A percentile compares a stretch with the other conserved stretches of the same genome.
These are phyloP conservation scores for Ophiostoma sp. DNA, from an alignment of 2,329 filamentous ascomycete species.

Conservation along the genomic window DNA sequence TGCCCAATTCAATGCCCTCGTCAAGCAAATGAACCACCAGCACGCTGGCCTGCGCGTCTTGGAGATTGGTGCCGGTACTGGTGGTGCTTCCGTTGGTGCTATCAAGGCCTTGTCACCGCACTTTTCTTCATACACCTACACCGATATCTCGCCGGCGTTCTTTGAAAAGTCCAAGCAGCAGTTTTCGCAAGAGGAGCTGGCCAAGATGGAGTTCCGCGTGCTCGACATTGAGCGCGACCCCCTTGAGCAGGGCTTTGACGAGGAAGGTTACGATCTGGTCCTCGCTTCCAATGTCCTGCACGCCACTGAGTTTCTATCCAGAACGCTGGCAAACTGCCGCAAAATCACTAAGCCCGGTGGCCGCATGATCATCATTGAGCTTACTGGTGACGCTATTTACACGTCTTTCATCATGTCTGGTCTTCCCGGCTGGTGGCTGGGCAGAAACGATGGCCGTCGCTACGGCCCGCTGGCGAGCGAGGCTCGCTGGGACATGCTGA, in stretches of 20 bases:
- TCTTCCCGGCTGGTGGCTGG: conserved; percentile 28
- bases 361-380: conserved; percentile 33
- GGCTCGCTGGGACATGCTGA: conserved; percentile 28
- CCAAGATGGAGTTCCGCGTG: conserved; percentile 32
- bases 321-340: conserved; percentile 34
- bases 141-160: conserved; percentile 29
- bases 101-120: conserved; percentile 24
- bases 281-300: conserved; percentile 39
- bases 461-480: conserved; percentile 23
- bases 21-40: conserved; percentile 27
- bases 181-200: conserved; percentile 28
- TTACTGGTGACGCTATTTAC: conserved; percentile 22
- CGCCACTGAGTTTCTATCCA: conserved; percentile 32
- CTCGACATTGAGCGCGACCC: conserved; percentile 36
- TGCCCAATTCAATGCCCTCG: conserved; percentile 27
- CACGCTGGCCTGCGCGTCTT: conserved; percentile 34
- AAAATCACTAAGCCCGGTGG: conserved; percentile 39
- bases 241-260: conserved; percentile 34
- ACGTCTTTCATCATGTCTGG: conserved; percentile 24
- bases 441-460: conserved; percentile 23
- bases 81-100: conserved; percentile 29
- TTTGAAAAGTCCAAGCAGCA: conserved; percentile 34
- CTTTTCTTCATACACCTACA: conserved; percentile 28
- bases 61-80: conserved; percentile 35
- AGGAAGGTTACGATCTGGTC: conserved; percentile 35